phyloP scores from a whole-genome alignment of 345 rosid genomes.

The Populus simonii region DNA sequence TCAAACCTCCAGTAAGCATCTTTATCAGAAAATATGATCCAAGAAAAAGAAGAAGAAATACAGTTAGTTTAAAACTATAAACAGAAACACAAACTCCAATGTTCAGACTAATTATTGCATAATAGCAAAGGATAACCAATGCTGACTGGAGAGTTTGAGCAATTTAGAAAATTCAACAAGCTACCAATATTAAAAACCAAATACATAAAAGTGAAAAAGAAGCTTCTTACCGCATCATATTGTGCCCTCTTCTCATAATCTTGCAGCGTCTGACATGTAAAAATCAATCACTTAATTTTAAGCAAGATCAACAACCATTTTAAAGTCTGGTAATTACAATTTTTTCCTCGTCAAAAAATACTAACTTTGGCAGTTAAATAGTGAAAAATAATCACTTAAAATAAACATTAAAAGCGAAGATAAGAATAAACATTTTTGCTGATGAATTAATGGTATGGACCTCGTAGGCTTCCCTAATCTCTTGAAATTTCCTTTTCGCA shows the following conservation, averaged over 20 bases:
- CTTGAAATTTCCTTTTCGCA: conserved; percentile 83
- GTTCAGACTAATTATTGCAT: background rate
- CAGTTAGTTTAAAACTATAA: conserved; percentile 13
- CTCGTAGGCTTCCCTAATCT: conserved; percentile 84
- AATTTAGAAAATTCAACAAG: background rate
- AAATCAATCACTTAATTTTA: background rate
- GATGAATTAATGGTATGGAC: conserved; percentile 26
- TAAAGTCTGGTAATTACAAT: no score
- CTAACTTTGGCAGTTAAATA: background rate
- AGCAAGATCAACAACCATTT: background rate
- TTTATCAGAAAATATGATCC: conserved; percentile 21
- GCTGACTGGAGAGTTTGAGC: background rate
- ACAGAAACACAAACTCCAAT: background rate
- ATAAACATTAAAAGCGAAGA: background rate
- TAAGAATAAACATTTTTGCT: background rate
- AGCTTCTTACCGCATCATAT: conserved; percentile 54
- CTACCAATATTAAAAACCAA: background rate
- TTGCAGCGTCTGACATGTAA: conserved; percentile 53
- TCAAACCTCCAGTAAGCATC: conserved; percentile 44
- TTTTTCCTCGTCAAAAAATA: background rate
- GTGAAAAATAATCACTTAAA: background rate
- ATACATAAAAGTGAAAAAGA: background rate
- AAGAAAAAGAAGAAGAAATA: background rate
- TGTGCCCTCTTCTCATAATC: conserved; percentile 62
- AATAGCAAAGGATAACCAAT: background rate